Percentiles rank a stretch among this genome's conserved stretches.
These are phyloP conservation scores for Argentina anserina DNA, from an alignment of 306 rosid species.

Conservation along the genomic window DNA sequence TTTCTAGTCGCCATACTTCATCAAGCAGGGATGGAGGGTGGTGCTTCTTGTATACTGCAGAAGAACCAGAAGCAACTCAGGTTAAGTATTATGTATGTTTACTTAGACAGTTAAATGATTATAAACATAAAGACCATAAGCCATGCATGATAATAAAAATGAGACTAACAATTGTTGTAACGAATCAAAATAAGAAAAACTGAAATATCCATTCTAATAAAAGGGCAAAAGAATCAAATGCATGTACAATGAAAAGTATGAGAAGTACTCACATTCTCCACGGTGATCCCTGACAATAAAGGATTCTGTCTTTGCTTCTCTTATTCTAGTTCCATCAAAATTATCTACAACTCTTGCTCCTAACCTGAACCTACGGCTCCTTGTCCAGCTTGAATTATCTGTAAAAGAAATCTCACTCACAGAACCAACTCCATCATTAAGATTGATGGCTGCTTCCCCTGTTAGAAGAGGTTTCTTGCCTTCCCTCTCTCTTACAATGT, in stretches of 20 bases:
- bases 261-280: slow-evolving; percentile 85
- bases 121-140: not conserved
- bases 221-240: not conserved
- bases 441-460: slow-evolving; percentile 75
- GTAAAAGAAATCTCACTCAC: slow-evolving; percentile 85
- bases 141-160: not conserved
- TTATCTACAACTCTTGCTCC: slow-evolving; percentile 81
- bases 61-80: slow-evolving; percentile 23
- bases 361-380: slow-evolving; percentile 91
- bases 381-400: slow-evolving; percentile 99
- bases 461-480: slow-evolving; percentile 93
- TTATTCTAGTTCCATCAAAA: slow-evolving; percentile 60
- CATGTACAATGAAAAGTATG: not conserved
- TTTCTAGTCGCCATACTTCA: slow-evolving; percentile 97
- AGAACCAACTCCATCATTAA: slow-evolving; percentile 68
- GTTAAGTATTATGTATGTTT: not conserved
- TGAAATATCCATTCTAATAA: not conserved
- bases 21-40: slow-evolving; percentile 87
- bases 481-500: slow-evolving; percentile 89
- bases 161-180: not conserved
- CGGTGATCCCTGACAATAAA: slow-evolving; percentile 95
- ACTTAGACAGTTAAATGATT: not conserved
- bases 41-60: slow-evolving; percentile 94
- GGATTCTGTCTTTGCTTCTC: slow-evolving; percentile 86
- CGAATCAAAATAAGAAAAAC: not conserved